Evolutionary conservation across 106 monocot species (phyloP), one percentile per base, ranked within the genome.

Genomic region (Dioscorea dumetorum): DNA sequence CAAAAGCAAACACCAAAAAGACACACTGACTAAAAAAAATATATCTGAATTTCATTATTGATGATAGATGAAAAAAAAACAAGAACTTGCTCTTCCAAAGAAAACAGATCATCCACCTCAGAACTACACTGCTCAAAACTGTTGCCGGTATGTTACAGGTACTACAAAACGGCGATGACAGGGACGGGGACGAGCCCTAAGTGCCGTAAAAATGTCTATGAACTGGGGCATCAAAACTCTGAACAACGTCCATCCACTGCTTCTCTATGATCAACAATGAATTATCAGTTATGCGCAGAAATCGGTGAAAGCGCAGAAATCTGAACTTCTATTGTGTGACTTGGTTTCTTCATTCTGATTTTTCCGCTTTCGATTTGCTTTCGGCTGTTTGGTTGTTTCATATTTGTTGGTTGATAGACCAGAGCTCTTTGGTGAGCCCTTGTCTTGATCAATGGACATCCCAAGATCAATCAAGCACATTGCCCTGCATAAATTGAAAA

Each of bases 141-240:
- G 28, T 28, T 28, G 28, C 28, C 28, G 28, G 6, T 41, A 41
- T 41, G 2, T 41, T 41, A 41, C 41, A 41, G 41, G 0, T 41
- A 41, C 41, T 41, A 28, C 28, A 28, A 28, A 3, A 28, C 3
- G 28, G 3, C 28, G 3, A 28, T 3, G 3, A 28, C 28, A 28
- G 28, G 2, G 28, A 28, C 2, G 10, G 22, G 2, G 59, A 8
- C 59, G 13, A 33, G 33, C 5, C 49, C 41, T 63, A 95, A 16
- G 92, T 90, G 65, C 97, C 97, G 75, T 71, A 99, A 13, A 87
- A 66, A 81, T 93, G 97, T 91, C 86, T 92, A 58, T 99, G 90
- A 68, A 99, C 87, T 0, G 97, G 92, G 7, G 92, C 86, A 32
- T 81, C 87, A 32, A 93, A 93, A 8, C 48, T 81, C 70, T 77